Percentiles rank a stretch among this genome's conserved stretches.
Conservation (phyloP, 768 basidiomycete genomes). For the Lentinula raphanica region DNA sequence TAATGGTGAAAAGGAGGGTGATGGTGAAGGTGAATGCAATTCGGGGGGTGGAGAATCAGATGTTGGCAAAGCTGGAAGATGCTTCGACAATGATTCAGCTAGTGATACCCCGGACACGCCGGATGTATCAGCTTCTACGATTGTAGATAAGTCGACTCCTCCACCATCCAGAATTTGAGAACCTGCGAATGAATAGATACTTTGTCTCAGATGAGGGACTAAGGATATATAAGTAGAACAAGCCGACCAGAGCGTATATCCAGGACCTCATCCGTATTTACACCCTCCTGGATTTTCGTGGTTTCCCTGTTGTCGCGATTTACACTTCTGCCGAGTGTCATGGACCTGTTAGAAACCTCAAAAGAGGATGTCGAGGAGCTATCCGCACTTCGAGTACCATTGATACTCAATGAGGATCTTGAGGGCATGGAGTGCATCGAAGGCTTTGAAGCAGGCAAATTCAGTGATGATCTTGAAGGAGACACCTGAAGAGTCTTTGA, state of each 20-base stretch:
- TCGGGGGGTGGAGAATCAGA: not conserved
- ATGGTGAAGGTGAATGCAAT: not conserved
- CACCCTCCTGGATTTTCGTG: not conserved
- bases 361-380: not conserved
- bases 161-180: not conserved
- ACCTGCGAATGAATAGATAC: not conserved
- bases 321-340: not conserved
- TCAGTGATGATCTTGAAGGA: not conserved
- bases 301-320: not conserved
- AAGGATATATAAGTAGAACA: not conserved
- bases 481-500: not conserved
- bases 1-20: not conserved
- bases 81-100: not conserved
- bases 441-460: not conserved
- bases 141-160: slow-evolving; percentile 4
- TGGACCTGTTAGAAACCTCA: not conserved
- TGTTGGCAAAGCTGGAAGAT: not conserved
- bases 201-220: no score
- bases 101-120: not conserved
- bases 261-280: not conserved
- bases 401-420: not conserved
- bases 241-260: not conserved
- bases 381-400: not conserved
- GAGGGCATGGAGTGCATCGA: not conserved
- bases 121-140: slow-evolving; percentile 6